Evolutionary conservation across 179 eudicot genomes (phyloP), one percentile per base, ranked within the genome.

Genomic region (Drosera spatulata): DNA sequence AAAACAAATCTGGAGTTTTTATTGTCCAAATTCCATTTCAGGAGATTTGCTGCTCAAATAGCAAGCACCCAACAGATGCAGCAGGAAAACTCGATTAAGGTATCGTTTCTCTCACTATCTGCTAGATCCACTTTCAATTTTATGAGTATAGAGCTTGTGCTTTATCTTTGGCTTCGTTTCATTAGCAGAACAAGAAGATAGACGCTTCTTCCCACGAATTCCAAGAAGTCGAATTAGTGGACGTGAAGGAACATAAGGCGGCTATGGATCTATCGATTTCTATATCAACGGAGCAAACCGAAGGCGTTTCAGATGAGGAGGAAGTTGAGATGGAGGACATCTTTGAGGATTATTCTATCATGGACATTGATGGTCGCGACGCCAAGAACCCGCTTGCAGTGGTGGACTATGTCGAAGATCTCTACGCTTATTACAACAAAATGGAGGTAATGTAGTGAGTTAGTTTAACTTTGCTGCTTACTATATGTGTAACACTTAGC

Each of bases 261-360:
- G 55, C 61, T 39, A 53, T 51, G 49, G 86, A 87, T 61, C 73
- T 82, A 13, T 82, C 85, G 46, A 82, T 70, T 44, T 88, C 90
- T 50, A 83, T 86, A 87, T 71, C 81, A 8, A 65, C 84, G 73
- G 88, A 83, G 44, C 76, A 71, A 61, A 58, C 73, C 53, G 84
- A 71, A 50, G 67, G 59, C 61, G 78, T 69, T 15, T 73, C 66
- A 61, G 71, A 70, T 69, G 80, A 69, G 78, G 75, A 73, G 66
- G 89, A 94, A 61, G 77, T 89, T 43, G 99, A 94, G 69, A 94
- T 94, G 99, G 99, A 89, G 61, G 99, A 94, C 64, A 80, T 82
- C 37, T 77, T 75, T 43, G 95, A 89, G 45, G 97, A 89, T 15
- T 68, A 89, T 15, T 68, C 78, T 14, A 53, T 90, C 7, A 6